phyloP scores from a whole-genome alignment of 176 grass and related monocot species.

The maize (Zea mays) region Zm-B73-REFERENCE-NAM-5.0 NC_050098.1:228409501-228410000 shows the following conservation, averaged over 20 bases:
- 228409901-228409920: neutral
- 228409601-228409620: neutral
- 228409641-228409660: constrained; percentile 57
- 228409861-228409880: neutral
- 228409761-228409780: constrained; percentile 67
- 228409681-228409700: constrained; percentile 61
- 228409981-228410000: neutral
- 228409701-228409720: constrained; percentile 48
- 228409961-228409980: neutral
- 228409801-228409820: constrained; percentile 61
- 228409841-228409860: too few relatives aligned
- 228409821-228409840: too few relatives aligned
- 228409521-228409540: neutral
- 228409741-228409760: constrained; percentile 77
- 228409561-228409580: constrained; percentile 57
- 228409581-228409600: constrained; percentile 76
- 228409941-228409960: neutral
- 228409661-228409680: constrained; percentile 52
- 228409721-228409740: constrained; percentile 91
- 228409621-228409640: neutral
- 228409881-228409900: neutral
- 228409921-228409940: neutral
- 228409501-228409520: neutral
- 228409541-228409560: neutral
- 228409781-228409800: constrained; percentile 64